Evolutionary conservation across 768 basidiomycete genomes (phyloP), one percentile per base, ranked within the genome.

Genomic region (Tylopilus cervinicoccineus): DNA sequence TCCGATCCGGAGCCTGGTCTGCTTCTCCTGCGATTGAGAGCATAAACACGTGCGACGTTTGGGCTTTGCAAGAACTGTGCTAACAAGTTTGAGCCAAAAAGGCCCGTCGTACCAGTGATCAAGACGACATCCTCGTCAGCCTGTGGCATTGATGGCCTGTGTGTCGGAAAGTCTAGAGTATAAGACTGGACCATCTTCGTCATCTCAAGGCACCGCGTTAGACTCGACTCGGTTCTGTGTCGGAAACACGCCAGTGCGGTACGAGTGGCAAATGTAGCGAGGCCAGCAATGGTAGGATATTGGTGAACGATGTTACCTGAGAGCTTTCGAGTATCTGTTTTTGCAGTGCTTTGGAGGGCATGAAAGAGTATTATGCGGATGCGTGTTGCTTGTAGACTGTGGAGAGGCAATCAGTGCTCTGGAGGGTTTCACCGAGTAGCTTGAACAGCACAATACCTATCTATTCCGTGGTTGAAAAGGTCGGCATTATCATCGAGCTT

Each of bases 311-410:
- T 62, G 36, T 66, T 70, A 12, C 58, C 51, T 0, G 71, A 33
- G 38, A 59, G n/a, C 40, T 56, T 52, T 19, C 52, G 49, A 1
- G 51, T 58, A 26, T 64, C 57, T 6, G 53, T 13, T 17, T 55
- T 43, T 2, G 60, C 54, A 0, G 63, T 54, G 8, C 52, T 47
- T n/a, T 61, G 65, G 5, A 76, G 53, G 13, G 65, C 64, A 2
- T 62, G 63, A 10, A 75, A 51, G 17, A 77, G 54, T 17, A 66
- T 59, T 41, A 72, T 69, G 4, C 72, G 70, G 24, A 75, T 71
- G 58, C 67, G 70, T 0, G 71, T 73, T 17, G 69, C 70, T 52
- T 70, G 66, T 5, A 75, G 40, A 45, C 76, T 77, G 40, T 0
- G 9, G 11, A 45, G 44, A 34, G 5, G 34, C 4, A 29, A 26